Evolutionary conservation across 352 stramenopile species (phyloP).

Genomic region (Elongisporangium anandrum): DNA sequence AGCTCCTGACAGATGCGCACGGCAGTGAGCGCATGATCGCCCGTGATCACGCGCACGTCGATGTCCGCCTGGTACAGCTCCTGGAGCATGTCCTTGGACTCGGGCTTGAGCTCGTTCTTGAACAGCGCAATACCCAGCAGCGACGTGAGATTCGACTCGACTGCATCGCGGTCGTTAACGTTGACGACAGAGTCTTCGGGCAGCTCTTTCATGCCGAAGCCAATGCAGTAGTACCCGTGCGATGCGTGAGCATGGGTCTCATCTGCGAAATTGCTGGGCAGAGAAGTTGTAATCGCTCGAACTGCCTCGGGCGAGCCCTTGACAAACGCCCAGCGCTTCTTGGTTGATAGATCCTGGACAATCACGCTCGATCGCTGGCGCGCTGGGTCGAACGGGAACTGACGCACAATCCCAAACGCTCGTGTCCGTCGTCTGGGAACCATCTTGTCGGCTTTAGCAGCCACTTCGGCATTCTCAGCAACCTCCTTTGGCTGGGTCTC

Average conservation of each 20-base stretch:
- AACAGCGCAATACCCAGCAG: slow-evolving; percentile 73
- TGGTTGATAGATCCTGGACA: slow-evolving; percentile 11
- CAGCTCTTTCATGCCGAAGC: slow-evolving; percentile 30
- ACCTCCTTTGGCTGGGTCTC: too few relatives aligned
- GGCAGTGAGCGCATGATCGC: slow-evolving; percentile 48
- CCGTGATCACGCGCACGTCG: slow-evolving; percentile 65
- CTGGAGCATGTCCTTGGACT: slow-evolving; percentile 51
- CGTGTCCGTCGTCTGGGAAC: neutral
- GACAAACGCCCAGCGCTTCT: slow-evolving; percentile 19
- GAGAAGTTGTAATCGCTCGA: slow-evolving; percentile 3
- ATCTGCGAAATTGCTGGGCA: slow-evolving; percentile 19
- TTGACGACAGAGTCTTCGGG: slow-evolving; percentile 2
- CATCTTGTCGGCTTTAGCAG: too few relatives aligned
- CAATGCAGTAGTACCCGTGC: slow-evolving; percentile 66
- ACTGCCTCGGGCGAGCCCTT: slow-evolving; percentile 31
- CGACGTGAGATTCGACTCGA: slow-evolving; percentile 34
- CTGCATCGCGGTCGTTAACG: slow-evolving; percentile 13
- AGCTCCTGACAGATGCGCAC: slow-evolving; percentile 39
- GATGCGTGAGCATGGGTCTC: slow-evolving; percentile 23
- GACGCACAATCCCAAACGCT: slow-evolving; percentile 22
- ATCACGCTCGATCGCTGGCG: slow-evolving; percentile 39
- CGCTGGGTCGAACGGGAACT: slow-evolving; percentile 33
- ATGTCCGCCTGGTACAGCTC: slow-evolving; percentile 58
- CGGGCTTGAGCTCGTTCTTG: slow-evolving; percentile 63
- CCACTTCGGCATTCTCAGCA: too few relatives aligned